Conservation (phyloP, 2,329 filamentous ascomycete species). For the Knoxdaviesia proteae region DNA sequence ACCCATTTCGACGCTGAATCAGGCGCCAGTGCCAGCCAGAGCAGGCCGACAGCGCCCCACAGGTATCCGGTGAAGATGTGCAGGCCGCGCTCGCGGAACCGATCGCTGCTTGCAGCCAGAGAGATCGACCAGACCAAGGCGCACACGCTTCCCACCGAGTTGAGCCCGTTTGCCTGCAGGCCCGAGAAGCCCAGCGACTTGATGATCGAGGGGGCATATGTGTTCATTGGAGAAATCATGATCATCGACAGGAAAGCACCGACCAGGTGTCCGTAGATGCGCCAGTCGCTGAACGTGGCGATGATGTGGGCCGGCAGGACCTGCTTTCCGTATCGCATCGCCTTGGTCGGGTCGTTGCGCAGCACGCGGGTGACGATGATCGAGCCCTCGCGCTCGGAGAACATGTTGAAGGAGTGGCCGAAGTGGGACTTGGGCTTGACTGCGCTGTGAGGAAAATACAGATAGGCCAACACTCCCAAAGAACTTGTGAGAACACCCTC, state of each 20-base stretch:
- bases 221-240: conserved; percentile 13
- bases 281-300: conserved; percentile 10
- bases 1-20: conserved; percentile 8
- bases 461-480: conserved; percentile 8
- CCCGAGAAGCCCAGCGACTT: conserved; percentile 10
- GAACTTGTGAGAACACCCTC: conserved; percentile 10
- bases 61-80: conserved; percentile 11
- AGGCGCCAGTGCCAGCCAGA: conserved; percentile 11
- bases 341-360: conserved; percentile 11
- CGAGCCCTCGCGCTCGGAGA: conserved; percentile 8
- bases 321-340: conserved; percentile 7
- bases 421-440: conserved; percentile 10
- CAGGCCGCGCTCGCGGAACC: conserved; percentile 9
- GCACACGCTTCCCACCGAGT: conserved; percentile 10
- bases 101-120: conserved; percentile 11
- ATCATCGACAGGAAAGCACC: conserved; percentile 11
- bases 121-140: conserved; percentile 9
- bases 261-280: conserved; percentile 10
- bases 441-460: conserved; percentile 10
- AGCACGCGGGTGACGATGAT: conserved; percentile 11
- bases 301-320: conserved; percentile 8
- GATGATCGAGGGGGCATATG: conserved; percentile 12
- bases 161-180: conserved; percentile 11
- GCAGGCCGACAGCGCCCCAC: conserved; percentile 9
- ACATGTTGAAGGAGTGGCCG: conserved; percentile 8